Conservation (phyloP, 2,329 filamentous ascomycete genomes). For the Penicillium freii region DNA sequence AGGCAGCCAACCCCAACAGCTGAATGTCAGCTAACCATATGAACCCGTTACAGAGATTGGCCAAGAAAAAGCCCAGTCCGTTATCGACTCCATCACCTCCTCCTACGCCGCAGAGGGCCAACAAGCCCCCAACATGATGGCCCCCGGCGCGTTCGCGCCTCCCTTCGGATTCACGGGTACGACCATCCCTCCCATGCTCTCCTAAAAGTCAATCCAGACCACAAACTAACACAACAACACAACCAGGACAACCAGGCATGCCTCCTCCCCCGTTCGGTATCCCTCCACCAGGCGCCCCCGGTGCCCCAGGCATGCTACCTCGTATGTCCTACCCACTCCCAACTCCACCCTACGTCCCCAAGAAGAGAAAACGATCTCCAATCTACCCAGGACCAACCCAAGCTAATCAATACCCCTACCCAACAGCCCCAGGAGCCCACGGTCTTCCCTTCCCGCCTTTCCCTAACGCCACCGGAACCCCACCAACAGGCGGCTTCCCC, state of each 20-base stretch:
- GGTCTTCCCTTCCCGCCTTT: constrained; percentile 56
- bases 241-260: constrained; percentile 37
- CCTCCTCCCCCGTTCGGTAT: constrained; percentile 61
- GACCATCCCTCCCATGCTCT: constrained; percentile 10
- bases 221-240: neutral
- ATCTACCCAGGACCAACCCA: neutral
- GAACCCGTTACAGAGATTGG: constrained; percentile 73
- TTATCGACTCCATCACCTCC: constrained; percentile 96
- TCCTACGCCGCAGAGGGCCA: constrained; percentile 95
- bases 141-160: constrained; percentile 48
- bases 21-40: constrained; percentile 1
- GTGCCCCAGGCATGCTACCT: constrained; percentile 47
- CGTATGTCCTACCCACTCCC: constrained; percentile 48
- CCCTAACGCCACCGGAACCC: constrained; percentile 35
- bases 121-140: constrained; percentile 73
- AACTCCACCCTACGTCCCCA: neutral
- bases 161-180: constrained; percentile 65
- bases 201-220: neutral
- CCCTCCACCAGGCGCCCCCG: constrained; percentile 43
- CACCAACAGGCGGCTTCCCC: constrained; percentile 39
- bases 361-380: neutral
- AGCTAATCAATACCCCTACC: constrained; percentile 12
- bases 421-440: constrained; percentile 54
- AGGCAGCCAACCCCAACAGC: neutral
- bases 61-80: constrained; percentile 95